A percentile compares a stretch with the other conserved stretches of the same genome.
Conservation (phyloP, 1,284 basidiomycete species). For the Amylostereum chailletii region DNA sequence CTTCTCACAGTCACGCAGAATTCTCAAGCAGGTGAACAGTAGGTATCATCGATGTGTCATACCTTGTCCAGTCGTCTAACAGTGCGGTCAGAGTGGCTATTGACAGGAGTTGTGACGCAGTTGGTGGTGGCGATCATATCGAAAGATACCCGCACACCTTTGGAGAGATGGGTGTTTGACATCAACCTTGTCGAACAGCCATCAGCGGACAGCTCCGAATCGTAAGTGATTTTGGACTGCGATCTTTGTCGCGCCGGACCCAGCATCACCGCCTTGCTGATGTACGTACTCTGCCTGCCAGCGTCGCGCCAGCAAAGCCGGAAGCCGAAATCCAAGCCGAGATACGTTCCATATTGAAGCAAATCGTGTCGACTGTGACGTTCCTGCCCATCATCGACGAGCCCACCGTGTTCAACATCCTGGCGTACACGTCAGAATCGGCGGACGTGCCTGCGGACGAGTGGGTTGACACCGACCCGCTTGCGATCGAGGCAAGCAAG, state of each 20-base stretch:
- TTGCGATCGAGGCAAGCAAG: slow-evolving; percentile 91
- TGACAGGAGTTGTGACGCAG: slow-evolving; percentile 84
- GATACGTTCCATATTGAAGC: slow-evolving; percentile 96
- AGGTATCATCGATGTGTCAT: slow-evolving; percentile 22
- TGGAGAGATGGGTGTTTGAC: slow-evolving; percentile 99
- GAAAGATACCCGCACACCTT: slow-evolving; percentile 83
- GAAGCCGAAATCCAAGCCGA: slow-evolving; percentile 95
- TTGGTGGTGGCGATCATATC: slow-evolving; percentile 95
- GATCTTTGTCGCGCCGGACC: no score
- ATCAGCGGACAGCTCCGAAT: slow-evolving; percentile 30
- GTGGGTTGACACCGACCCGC: slow-evolving; percentile 93
- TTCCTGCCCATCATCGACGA: slow-evolving; percentile 95
- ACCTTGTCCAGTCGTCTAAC: neutral
- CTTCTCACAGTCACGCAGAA: slow-evolving; percentile 34
- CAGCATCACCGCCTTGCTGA: no score
- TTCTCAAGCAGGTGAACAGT: slow-evolving; percentile 88
- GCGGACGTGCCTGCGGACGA: slow-evolving; percentile 83
- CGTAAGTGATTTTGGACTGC: slow-evolving; percentile 28
- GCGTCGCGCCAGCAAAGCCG: slow-evolving; percentile 43
- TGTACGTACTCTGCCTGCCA: neutral
- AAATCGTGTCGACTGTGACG: slow-evolving; percentile 94
- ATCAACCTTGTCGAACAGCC: slow-evolving; percentile 71
- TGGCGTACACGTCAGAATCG: slow-evolving; percentile 86
- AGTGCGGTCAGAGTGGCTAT: slow-evolving; percentile 70
- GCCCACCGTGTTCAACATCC: slow-evolving; percentile 91